Conservation (phyloP, 2,329 filamentous ascomycete species). For the Didymella keratinophila region DNA sequence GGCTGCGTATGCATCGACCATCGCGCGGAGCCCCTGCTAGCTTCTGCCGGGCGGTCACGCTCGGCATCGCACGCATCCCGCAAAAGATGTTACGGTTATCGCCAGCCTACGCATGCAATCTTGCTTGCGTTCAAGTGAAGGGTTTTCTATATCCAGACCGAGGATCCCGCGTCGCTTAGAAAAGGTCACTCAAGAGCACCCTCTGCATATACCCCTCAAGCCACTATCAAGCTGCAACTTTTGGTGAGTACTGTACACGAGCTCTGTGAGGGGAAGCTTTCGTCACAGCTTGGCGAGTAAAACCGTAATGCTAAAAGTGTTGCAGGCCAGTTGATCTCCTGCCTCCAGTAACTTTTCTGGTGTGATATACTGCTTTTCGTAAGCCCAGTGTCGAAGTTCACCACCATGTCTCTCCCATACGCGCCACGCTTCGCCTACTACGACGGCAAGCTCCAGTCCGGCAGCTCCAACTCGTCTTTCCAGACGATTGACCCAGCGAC, state of each 20-base stretch:
- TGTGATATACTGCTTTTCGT: neutral
- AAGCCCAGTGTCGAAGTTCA: neutral
- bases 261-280: neutral
- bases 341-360: neutral
- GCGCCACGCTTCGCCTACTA: conserved; percentile 74
- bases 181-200: neutral
- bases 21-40: conserved; percentile 19
- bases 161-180: conserved; percentile 4
- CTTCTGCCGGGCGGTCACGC: conserved; percentile 30
- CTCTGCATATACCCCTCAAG: conserved; percentile 6
- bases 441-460: conserved; percentile 71
- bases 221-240: conserved; percentile 12
- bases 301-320: neutral
- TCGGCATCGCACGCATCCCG: conserved; percentile 6
- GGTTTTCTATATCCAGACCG: conserved; percentile 12
- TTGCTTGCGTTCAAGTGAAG: conserved; percentile 7
- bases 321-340: neutral
- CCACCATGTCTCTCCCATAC: conserved; percentile 53
- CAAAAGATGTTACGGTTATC: conserved; percentile 17
- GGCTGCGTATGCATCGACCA: conserved; percentile 15
- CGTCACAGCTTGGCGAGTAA: conserved; percentile 12
- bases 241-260: conserved; percentile 9
- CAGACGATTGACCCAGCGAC: conserved; percentile 78
- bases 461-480: conserved; percentile 70
- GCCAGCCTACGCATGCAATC: conserved; percentile 14